Conservation (phyloP, 2,329 filamentous ascomycete genomes). For the Clarireedia sp. region DNA sequence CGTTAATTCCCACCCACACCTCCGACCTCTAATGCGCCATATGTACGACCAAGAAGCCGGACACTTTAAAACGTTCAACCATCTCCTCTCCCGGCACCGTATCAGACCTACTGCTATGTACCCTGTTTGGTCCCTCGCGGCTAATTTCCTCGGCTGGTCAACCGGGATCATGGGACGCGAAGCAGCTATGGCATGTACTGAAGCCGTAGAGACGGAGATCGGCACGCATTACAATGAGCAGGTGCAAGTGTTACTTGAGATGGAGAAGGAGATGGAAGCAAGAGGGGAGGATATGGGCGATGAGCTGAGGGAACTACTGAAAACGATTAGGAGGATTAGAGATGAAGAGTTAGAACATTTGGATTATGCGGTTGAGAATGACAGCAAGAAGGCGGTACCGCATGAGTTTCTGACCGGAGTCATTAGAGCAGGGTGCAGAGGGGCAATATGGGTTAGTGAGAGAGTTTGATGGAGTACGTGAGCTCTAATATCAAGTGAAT, state of each 20-base stretch:
- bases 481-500: not conserved
- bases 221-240: conserved; percentile 93
- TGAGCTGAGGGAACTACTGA: conserved; percentile 66
- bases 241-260: conserved; percentile 72
- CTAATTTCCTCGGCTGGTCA: conserved; percentile 76
- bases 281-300: conserved; percentile 72
- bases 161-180: conserved; percentile 85
- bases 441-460: conserved; percentile 89
- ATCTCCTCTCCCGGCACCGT: conserved; percentile 73
- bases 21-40: conserved; percentile 86
- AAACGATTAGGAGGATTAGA: conserved; percentile 71
- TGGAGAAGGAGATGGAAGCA: conserved; percentile 67
- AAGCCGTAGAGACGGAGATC: conserved; percentile 97
- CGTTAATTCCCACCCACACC: conserved; percentile 71
- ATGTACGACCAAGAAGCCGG: conserved; percentile 96
- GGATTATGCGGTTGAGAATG: conserved; percentile 88
- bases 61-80: conserved; percentile 81
- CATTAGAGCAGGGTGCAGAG: conserved; percentile 82
- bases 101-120: conserved; percentile 90
- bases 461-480: conserved; percentile 41
- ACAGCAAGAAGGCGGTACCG: conserved; percentile 81
- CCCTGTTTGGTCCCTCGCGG: conserved; percentile 76
- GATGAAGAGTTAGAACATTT: conserved; percentile 97
- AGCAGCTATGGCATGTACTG: conserved; percentile 96
- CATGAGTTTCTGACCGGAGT: conserved; percentile 83